Percentiles rank a stretch among this genome's conserved stretches.
phyloP scores from a whole-genome alignment of 352 stramenopile genomes.

The Pythium dissimile region DNA sequence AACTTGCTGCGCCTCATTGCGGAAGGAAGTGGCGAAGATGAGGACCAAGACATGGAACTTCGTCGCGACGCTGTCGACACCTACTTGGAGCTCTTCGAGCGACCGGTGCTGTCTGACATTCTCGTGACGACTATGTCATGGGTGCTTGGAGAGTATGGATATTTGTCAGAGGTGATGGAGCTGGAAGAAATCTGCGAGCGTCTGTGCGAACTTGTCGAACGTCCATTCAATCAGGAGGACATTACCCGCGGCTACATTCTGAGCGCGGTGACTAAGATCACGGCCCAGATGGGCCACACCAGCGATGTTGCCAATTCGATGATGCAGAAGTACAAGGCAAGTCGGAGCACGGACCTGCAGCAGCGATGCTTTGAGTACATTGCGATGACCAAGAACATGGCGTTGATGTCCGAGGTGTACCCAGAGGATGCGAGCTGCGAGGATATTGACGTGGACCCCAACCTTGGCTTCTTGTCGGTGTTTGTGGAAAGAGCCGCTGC shows the following conservation, averaged over 20 bases:
- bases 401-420: constrained; percentile 90
- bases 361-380: constrained; percentile 99
- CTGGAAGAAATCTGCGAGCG: constrained; percentile 94
- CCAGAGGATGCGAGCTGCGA: constrained; percentile 97
- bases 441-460: constrained; percentile 94
- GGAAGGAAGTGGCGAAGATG: constrained; percentile 96
- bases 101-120: constrained; percentile 93
- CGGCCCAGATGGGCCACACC: constrained; percentile 92
- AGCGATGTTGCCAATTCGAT: constrained; percentile 89
- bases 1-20: constrained; percentile 98
- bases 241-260: constrained; percentile 96
- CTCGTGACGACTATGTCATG: constrained; percentile 98
- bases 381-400: constrained; percentile 89
- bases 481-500: constrained; percentile 92
- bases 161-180: constrained; percentile 92
- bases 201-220: constrained; percentile 92
- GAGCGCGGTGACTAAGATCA: constrained; percentile 97
- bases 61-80: constrained; percentile 96
- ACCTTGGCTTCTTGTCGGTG: constrained; percentile 94
- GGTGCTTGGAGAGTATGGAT: constrained; percentile 99
- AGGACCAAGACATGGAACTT: constrained; percentile 95
- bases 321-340: constrained; percentile 97
- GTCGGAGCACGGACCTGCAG: constrained; percentile 95
- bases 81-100: constrained; percentile 95
- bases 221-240: constrained; percentile 81